Conservation (phyloP, 768 basidiomycete species). For the Suillus occidentalis region DNA sequence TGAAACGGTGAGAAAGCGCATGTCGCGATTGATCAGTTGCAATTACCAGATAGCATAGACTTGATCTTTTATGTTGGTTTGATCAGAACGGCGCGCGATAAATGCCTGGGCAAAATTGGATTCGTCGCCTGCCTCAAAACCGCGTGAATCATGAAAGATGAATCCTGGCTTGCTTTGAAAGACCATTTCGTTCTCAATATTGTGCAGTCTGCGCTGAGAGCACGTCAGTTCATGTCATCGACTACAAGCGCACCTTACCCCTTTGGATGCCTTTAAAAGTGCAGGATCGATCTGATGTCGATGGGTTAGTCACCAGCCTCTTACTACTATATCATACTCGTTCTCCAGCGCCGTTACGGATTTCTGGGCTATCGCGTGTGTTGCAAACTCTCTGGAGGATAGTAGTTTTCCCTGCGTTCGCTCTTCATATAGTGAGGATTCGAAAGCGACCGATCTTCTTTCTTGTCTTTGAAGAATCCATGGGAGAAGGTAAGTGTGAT, state of each 20-base stretch:
- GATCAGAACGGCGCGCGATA: not conserved
- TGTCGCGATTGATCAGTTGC: not conserved
- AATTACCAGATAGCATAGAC: slow-evolving; percentile 41
- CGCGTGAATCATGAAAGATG: not conserved
- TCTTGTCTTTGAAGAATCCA: slow-evolving; percentile 4
- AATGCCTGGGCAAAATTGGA: not conserved
- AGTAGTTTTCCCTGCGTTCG: slow-evolving; percentile 43
- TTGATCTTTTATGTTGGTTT: not conserved
- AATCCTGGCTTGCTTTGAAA: not conserved
- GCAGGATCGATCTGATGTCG: slow-evolving; percentile 4
- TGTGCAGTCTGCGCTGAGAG: slow-evolving; percentile 19
- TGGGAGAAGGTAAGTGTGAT: not conserved
- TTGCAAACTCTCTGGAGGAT: slow-evolving; percentile 39
- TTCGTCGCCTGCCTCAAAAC: not conserved
- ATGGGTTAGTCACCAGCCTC: not conserved
- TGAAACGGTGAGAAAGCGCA: not conserved
- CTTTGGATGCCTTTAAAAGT: not conserved
- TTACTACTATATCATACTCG: not conserved
- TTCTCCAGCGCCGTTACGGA: slow-evolving; percentile 19
- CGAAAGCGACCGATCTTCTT: slow-evolving; percentile 28
- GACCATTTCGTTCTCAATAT: not conserved
- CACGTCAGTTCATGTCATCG: not conserved
- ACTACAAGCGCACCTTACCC: not conserved
- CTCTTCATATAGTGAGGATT: slow-evolving; percentile 40
- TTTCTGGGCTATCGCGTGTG: slow-evolving; percentile 31